Evolutionary conservation across 805 yeast genomes (phyloP).

Genomic region (Ogataea pini): DNA sequence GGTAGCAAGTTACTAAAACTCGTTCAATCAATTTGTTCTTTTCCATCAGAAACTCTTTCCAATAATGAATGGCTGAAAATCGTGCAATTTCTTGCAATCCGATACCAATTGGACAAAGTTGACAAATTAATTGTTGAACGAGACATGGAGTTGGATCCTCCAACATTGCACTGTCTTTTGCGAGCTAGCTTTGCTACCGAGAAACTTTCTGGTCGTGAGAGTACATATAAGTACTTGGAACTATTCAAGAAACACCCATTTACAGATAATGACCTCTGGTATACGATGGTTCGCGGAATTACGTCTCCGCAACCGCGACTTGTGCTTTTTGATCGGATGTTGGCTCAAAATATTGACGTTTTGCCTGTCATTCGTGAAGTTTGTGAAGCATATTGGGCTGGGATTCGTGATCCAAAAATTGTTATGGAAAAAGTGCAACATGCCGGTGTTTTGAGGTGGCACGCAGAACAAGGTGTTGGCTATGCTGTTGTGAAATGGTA

Average conservation of each 20-base stretch:
- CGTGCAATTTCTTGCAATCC: slow-evolving; percentile 3
- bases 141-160: background rate
- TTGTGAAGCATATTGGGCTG: background rate
- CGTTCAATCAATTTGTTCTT: too few relatives aligned
- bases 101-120: slow-evolving; percentile 6
- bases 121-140: background rate
- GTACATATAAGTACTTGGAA: slow-evolving; percentile 2
- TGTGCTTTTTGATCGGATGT: slow-evolving; percentile 6
- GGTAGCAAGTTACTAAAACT: background rate
- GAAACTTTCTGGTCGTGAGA: slow-evolving; percentile 2
- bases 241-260: background rate
- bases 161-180: slow-evolving; percentile 5
- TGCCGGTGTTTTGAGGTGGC: background rate
- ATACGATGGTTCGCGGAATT: slow-evolving; percentile 3
- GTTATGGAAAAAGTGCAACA: background rate
- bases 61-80: background rate
- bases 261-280: slow-evolving; percentile 6
- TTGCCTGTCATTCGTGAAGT: slow-evolving; percentile 4
- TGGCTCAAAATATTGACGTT: background rate
- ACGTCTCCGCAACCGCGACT: background rate
- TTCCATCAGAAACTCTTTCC: background rate
- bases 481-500: background rate
- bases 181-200: slow-evolving; percentile 5
- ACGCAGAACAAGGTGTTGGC: background rate
- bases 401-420: background rate